Base-by-base conservation (phyloP, 108 stramenopile species). In the Craspedostauros australis region DNA sequence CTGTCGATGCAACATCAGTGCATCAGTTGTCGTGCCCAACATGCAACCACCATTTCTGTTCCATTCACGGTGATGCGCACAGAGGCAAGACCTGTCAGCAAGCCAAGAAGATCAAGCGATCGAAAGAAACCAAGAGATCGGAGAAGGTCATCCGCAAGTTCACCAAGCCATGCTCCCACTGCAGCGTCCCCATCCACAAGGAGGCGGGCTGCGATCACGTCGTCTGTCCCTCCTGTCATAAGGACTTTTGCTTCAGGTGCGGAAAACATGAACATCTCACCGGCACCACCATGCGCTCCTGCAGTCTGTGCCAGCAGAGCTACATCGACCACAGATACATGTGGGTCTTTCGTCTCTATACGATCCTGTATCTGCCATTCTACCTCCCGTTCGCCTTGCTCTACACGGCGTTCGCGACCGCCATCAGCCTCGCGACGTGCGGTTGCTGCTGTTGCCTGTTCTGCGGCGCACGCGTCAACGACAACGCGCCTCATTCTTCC, bases 161-260 rank as follows among this genome's bases (percentile, higher is more conserved):
- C 12, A 53, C 58, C 34, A 76, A 76, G 33, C 75, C 68, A 0
- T 76, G 75, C 33, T 57, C 54, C 44, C 75, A 76, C 28, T 76
- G 75, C 38, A 50, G 39, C 1, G 43, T 42, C 6, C 57, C 53
- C 23, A 69, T 76, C 14, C 19, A 61, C 26, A 64, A 65, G 34
- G 55, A 45, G 6, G 24, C 42, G 12, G 75, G 75, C 8, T 76
- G 75, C 29, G 68, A 76, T 62, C 75, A 76, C 49, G 45, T 76
- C 36, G 52, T 76, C n/a, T 76, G 75, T 42, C 26, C 46, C 5
- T 29, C 27, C 16, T 76, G 75, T 37, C 21, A 66, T 3, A 6
- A 66, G 0, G 75, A 76, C 54, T 55, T 76, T 44, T 76, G 75
- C 39, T 76, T 55, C 34, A 55, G 46, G 19, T 76, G 75, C 42